phyloP scores from a whole-genome alignment of 2,329 filamentous ascomycete genomes.

The Furcasterigmium furcatum region DNA sequence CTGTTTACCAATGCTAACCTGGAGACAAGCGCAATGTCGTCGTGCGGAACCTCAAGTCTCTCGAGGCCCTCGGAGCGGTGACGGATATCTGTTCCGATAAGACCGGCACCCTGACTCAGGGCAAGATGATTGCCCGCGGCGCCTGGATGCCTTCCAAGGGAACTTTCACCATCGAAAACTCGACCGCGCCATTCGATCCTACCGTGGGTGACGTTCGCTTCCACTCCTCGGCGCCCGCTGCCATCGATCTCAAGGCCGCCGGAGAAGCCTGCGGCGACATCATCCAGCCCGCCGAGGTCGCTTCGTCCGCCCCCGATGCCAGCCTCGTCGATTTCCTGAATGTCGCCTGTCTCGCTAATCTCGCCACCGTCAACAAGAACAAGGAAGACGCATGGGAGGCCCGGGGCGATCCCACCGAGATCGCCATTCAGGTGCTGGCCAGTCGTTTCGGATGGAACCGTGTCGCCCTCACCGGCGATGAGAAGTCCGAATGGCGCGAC shows the following conservation, averaged over 20 bases:
- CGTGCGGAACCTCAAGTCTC: conserved; percentile 46
- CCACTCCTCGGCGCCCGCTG: conserved; percentile 10
- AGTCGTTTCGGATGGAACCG: conserved; percentile 57
- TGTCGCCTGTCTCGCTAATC: conserved; percentile 54
- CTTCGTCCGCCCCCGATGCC: conserved; percentile 24
- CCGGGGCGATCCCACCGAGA: conserved; percentile 61
- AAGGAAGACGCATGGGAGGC: conserved; percentile 44
- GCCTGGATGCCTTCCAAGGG: conserved; percentile 13
- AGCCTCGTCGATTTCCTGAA: conserved; percentile 46
- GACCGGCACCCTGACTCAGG: conserved; percentile 11
- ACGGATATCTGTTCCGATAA: conserved; percentile 36
- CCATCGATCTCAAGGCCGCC: conserved; percentile 6
- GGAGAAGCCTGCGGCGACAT: conserved; percentile 9
- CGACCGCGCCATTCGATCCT: conserved; percentile 46
- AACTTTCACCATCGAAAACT: conserved; percentile 16
- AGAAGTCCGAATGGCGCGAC: conserved; percentile 44
- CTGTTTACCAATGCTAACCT: no score
- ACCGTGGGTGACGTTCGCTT: conserved; percentile 36
- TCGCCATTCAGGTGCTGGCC: conserved; percentile 65
- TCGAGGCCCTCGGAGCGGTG: conserved; percentile 39
- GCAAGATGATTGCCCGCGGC: conserved; percentile 10
- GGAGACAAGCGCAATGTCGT: conserved; percentile 52
- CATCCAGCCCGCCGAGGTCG: conserved; percentile 11
- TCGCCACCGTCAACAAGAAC: conserved; percentile 51
- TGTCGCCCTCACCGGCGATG: conserved; percentile 32